These are phyloP conservation scores for Thelephora terrestris DNA, from an alignment of 1,284 basidiomycete species.

Conservation along the genomic window DNA sequence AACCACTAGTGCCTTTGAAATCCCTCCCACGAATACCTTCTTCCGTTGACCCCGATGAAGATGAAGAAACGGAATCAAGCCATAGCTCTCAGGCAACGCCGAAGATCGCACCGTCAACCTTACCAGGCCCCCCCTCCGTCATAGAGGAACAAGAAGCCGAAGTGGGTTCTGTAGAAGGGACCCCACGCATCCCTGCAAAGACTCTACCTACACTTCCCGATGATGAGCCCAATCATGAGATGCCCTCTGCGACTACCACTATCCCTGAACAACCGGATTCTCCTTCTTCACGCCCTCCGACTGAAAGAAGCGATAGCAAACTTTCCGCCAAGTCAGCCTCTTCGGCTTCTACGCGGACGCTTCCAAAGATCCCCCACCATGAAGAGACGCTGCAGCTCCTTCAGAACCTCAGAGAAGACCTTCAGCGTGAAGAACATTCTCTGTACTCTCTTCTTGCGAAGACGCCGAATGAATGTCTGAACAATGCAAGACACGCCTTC, in stretches of 20 bases:
- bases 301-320: too few species aligned
- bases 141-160: too few species aligned
- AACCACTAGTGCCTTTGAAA: constrained; percentile 25
- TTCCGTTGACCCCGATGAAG: constrained; percentile 35
- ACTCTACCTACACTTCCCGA: constrained; percentile 5
- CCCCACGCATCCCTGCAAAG: too few species aligned
- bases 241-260: constrained; percentile 6
- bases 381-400: constrained; percentile 32
- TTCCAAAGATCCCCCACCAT: constrained; percentile 14
- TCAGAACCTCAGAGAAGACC: constrained; percentile 39
- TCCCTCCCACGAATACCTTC: constrained; percentile 49
- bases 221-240: constrained; percentile 1
- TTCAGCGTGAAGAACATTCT: constrained; percentile 47
- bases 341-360: neutral
- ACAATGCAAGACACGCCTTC: constrained; percentile 55
- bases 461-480: constrained; percentile 37
- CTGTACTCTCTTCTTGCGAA: constrained; percentile 43
- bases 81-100: constrained; percentile 14
- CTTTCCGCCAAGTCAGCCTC: neutral
- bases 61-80: constrained; percentile 12
- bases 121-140: constrained; percentile 11
- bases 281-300: neutral
- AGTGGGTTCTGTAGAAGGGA: too few species aligned
- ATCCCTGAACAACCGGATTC: constrained; percentile 8
- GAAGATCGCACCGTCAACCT: constrained; percentile 10